phyloP scores from a whole-genome alignment of 106 monocot genomes.

The Ottelia alismoides region DNA sequence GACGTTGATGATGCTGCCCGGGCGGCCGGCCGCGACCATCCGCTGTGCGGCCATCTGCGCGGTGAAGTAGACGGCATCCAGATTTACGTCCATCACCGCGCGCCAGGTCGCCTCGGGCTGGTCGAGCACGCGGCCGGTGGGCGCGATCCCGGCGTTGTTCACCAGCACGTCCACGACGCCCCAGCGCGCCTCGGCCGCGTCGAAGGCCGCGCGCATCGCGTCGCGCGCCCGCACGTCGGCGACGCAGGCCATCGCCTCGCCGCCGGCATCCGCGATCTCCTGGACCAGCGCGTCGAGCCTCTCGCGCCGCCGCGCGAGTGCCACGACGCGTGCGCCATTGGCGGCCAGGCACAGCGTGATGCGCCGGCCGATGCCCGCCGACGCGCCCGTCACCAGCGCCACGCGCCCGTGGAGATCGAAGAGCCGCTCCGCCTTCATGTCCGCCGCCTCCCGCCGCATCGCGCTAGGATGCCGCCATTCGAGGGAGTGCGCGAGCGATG shows the following conservation, averaged over 20 bases:
- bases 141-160: too few species aligned
- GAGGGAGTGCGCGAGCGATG: too few species aligned
- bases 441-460: not conserved
- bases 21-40: too few species aligned
- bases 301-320: slow-evolving; percentile 32
- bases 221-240: slow-evolving; percentile 38
- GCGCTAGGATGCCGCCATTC: too few species aligned
- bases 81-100: too few species aligned
- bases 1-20: too few species aligned
- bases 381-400: slow-evolving; percentile 60
- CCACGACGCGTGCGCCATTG: slow-evolving; percentile 30
- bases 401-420: slow-evolving; percentile 33
- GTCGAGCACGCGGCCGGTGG: too few species aligned
- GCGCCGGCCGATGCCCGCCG: slow-evolving; percentile 45
- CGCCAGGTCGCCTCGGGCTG: too few species aligned
- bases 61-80: too few species aligned
- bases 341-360: slow-evolving; percentile 39
- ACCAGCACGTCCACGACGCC: too few species aligned
- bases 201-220: slow-evolving; percentile 27
- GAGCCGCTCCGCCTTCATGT: slow-evolving; percentile 10
- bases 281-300: slow-evolving; percentile 36
- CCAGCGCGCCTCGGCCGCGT: slow-evolving; percentile 51
- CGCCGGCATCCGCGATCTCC: slow-evolving; percentile 25
- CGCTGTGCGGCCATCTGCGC: too few species aligned
- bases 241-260: slow-evolving; percentile 27